phyloP scores from a whole-genome alignment of 208 protist genomes.

The Trichomonas gallinae region DNA sequence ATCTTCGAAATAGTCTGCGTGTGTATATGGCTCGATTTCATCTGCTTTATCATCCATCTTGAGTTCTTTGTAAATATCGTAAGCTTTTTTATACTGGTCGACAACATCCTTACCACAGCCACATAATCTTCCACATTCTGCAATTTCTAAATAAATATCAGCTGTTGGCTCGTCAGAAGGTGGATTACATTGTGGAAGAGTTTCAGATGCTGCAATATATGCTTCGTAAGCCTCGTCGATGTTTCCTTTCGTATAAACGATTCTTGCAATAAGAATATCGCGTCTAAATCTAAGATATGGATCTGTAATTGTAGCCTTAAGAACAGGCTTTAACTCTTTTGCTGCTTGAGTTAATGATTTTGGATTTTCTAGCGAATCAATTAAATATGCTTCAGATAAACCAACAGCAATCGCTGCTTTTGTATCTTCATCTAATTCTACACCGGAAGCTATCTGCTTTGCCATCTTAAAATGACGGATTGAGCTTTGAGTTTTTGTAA shows the following conservation, averaged over 20 bases:
- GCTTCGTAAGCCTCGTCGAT: background rate
- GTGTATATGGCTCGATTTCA: background rate
- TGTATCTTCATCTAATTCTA: background rate
- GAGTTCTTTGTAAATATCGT: background rate
- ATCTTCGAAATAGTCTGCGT: background rate
- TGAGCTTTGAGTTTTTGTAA: background rate
- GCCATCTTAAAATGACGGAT: background rate
- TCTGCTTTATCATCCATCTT: background rate
- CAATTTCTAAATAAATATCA: background rate
- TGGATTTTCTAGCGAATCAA: background rate
- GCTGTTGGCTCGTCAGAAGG: background rate
- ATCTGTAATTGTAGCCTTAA: background rate
- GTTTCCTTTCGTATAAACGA: background rate
- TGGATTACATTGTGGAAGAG: background rate
- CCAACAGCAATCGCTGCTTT: background rate
- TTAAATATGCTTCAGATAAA: background rate
- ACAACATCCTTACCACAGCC: background rate
- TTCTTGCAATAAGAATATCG: background rate
- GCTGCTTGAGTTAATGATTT: background rate
- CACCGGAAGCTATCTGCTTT: background rate
- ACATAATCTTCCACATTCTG: background rate
- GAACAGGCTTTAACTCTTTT: background rate
- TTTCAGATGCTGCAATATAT: background rate
- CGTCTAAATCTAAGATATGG: background rate
- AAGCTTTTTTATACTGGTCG: background rate